These are phyloP conservation scores for Oryza longistaminata DNA, from an alignment of 176 grass and related monocot genomes.

Conservation along the genomic window DNA sequence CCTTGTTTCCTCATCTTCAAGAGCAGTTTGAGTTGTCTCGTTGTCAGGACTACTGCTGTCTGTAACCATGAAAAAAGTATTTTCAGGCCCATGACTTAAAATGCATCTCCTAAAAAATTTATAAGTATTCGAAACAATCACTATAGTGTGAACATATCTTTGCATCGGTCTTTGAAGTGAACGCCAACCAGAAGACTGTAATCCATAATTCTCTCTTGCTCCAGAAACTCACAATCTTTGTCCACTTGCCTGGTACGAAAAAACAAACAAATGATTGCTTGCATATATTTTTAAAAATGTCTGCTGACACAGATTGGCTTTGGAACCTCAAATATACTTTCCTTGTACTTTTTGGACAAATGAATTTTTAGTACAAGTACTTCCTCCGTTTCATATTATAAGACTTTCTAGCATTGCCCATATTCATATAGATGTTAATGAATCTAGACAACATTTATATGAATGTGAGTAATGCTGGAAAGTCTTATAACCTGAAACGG, in stretches of 20 bases:
- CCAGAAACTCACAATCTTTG: conserved; percentile 78
- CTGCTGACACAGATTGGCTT: background rate
- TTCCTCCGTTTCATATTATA: too few species aligned
- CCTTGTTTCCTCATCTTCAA: conserved; percentile 63
- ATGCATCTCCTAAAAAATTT: background rate
- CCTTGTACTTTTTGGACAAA: background rate
- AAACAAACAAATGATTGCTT: conserved; percentile 17
- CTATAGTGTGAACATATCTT: conserved; percentile 41
- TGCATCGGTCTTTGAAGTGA: conserved; percentile 74
- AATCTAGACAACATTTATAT: too few species aligned
- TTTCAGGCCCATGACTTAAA: conserved; percentile 8
- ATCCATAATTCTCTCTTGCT: conserved; percentile 96
- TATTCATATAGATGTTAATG: too few species aligned
- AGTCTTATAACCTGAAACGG: too few species aligned
- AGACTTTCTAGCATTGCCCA: too few species aligned
- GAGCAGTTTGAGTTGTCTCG: conserved; percentile 42
- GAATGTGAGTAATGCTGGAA: too few species aligned
- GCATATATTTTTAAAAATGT: background rate
- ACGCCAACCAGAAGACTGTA: conserved; percentile 90
- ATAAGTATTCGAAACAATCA: conserved; percentile 17
- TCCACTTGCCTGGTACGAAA: conserved; percentile 74
- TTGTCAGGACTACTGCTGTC: conserved; percentile 38
- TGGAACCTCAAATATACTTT: conserved; percentile 17
- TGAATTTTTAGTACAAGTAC: background rate
- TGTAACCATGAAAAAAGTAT: conserved; percentile 27